Evolutionary conservation across 768 basidiomycete species (phyloP).

Genomic region (Tremella fuciformis): DNA sequence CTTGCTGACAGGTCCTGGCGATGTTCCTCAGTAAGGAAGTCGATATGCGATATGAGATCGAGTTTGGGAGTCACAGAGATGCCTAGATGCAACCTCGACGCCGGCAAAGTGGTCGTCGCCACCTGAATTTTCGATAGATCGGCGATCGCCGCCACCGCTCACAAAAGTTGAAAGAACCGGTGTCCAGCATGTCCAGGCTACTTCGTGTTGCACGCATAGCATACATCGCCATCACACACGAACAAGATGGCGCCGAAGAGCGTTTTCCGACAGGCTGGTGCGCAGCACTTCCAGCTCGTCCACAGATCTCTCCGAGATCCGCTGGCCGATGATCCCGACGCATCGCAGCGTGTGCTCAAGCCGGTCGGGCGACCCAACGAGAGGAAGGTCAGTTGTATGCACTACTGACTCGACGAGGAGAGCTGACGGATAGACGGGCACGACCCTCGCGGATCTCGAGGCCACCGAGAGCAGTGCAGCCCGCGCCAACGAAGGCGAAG

Average conservation of each 20-base stretch:
- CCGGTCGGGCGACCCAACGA: slow-evolving; percentile 69
- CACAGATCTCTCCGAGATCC: slow-evolving; percentile 95
- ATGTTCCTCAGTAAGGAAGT: neutral
- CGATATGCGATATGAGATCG: too few relatives aligned
- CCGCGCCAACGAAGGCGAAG: slow-evolving; percentile 73
- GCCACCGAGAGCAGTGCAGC: slow-evolving; percentile 54
- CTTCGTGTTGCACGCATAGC: neutral
- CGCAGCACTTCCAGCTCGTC: slow-evolving; percentile 93
- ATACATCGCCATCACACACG: neutral
- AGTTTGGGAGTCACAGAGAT: too few relatives aligned
- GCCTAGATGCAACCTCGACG: too few relatives aligned
- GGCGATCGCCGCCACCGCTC: neutral
- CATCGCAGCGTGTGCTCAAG: slow-evolving; percentile 83
- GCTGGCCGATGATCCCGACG: slow-evolving; percentile 87
- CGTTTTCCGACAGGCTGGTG: slow-evolving; percentile 82
- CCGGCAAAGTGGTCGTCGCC: too few relatives aligned
- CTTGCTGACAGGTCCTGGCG: slow-evolving; percentile 5
- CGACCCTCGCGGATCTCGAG: slow-evolving; percentile 79
- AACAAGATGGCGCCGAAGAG: slow-evolving; percentile 53
- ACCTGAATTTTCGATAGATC: too few relatives aligned
- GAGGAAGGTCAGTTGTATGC: slow-evolving; percentile 46
- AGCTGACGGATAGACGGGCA: slow-evolving; percentile 55
- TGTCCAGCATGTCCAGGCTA: neutral
- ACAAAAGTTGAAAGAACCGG: slow-evolving; percentile 2
- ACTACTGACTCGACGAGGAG: neutral